These are phyloP conservation scores for Sclerotinia spermophila DNA, from an alignment of 2,329 filamentous ascomycete genomes.

Conservation along the genomic window DNA sequence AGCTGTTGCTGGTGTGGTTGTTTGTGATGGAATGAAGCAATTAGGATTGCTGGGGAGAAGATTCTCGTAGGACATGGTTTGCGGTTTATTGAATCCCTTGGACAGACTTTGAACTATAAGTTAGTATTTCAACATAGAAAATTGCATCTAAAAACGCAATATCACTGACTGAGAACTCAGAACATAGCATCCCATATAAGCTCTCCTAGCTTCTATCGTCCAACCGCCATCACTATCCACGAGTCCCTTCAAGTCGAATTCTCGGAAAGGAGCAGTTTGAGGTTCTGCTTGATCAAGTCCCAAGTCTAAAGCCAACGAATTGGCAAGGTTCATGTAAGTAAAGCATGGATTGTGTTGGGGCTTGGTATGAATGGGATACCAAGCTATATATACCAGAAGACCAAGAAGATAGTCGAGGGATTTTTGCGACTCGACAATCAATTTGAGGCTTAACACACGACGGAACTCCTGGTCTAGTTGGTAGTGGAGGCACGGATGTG, in stretches of 20 bases:
- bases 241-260: slow-evolving; percentile 26
- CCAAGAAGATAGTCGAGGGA: slow-evolving; percentile 56
- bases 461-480: slow-evolving; percentile 35
- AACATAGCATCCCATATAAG: slow-evolving; percentile 37
- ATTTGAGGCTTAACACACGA: slow-evolving; percentile 31
- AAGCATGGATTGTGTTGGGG: slow-evolving; percentile 34
- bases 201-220: slow-evolving; percentile 29
- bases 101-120: slow-evolving; percentile 6
- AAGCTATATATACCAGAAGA: slow-evolving; percentile 56
- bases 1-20: neutral
- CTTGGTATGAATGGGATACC: slow-evolving; percentile 43
- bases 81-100: slow-evolving; percentile 31
- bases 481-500: slow-evolving; percentile 28
- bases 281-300: slow-evolving; percentile 32
- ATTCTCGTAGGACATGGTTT: slow-evolving; percentile 29
- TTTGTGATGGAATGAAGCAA: slow-evolving; percentile 19
- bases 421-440: slow-evolving; percentile 53
- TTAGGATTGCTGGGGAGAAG: slow-evolving; percentile 21
- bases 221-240: slow-evolving; percentile 23
- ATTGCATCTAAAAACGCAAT: neutral
- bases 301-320: slow-evolving; percentile 36
- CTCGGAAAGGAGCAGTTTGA: slow-evolving; percentile 25
- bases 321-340: slow-evolving; percentile 36
- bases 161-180: slow-evolving; percentile 30
- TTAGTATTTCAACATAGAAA: neutral